Base-by-base conservation (phyloP, 2,329 filamentous ascomycete species). In the Botryotinia narcissicola region DNA sequence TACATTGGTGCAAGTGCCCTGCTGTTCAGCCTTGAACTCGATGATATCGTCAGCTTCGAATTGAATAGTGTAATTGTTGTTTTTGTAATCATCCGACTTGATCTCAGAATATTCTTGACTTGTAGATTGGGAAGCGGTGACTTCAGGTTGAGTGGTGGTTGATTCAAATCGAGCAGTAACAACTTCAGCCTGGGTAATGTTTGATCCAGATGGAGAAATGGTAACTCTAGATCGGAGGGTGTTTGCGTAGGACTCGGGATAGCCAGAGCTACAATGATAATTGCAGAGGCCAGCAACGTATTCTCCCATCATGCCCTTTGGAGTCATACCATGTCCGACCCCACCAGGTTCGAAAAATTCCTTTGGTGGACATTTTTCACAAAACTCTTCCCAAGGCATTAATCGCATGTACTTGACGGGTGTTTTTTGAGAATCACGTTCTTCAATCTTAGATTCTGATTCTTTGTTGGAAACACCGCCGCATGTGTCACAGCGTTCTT, bases 1-100 rank as follows among this genome's bases (percentile, higher is more conserved):
- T 62, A 87, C 86, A 12, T 82, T 78, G 76, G 83, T 77, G 80
- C 87, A 89, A 0, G 84, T 81, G 2, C 85, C 77, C 29, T 35
- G 4, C n/a, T 32, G 7, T 10, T 32, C 18, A 20, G 7, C 3
- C 14, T 54, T 54, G 48, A 54, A 29, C 12, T 59, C 54, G 4
- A 29, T 32, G 7, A 59, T 32, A 20, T 59, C 29, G 6, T 32
- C 29, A 20, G 16, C n/a, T 10, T 59, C 48, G 10, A n/a, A n/a
- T 54, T n/a, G 48, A 12, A n/a, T n/a, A 16, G 25, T 54, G 25
- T n/a, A 6, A 16, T 29, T 54, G 4, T 54, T 8, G 25, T 54
- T 3, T 54, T 29, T 8, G 25, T 29, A 6, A 7, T 54, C 48
- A 54, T 54, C 25, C 3, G 46, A 51, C 46, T 48, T 48, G 46